These are phyloP conservation scores for Eutreptiella sp. DNA, from an alignment of 208 protist genomes.

Conservation along the genomic window DNA sequence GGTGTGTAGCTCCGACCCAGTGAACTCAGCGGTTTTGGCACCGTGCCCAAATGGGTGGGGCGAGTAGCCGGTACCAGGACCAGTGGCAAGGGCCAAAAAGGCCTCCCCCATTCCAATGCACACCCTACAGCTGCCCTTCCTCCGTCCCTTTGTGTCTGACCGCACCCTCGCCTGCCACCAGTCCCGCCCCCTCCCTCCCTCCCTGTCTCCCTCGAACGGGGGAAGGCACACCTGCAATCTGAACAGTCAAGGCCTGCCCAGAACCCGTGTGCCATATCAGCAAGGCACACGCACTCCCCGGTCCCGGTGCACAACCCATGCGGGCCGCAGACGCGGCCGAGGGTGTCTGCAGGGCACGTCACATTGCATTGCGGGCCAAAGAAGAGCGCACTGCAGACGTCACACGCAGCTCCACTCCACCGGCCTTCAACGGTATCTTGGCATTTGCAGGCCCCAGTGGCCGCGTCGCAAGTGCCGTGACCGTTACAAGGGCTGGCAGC, in stretches of 20 bases:
- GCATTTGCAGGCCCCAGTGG: slow-evolving; percentile 17
- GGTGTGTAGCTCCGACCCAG: no score
- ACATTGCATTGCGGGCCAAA: slow-evolving; percentile 16
- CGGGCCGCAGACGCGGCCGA: background rate
- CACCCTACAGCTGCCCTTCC: no score
- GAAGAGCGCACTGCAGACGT: slow-evolving; percentile 3
- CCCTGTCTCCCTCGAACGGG: no score
- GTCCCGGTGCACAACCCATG: slow-evolving; percentile 2
- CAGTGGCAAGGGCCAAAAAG: no score
- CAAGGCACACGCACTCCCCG: slow-evolving; percentile 2
- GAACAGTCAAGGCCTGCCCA: slow-evolving; percentile 11
- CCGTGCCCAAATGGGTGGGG: no score
- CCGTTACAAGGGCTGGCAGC: slow-evolving; percentile 16
- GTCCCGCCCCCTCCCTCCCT: no score
- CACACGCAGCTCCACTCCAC: slow-evolving; percentile 10
- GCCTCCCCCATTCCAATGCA: no score
- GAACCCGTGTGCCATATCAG: background rate
- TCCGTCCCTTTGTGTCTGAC: no score
- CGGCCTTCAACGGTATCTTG: background rate
- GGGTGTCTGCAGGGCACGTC: slow-evolving; percentile 18
- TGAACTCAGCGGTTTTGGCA: no score
- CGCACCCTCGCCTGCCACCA: no score
- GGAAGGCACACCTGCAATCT: background rate
- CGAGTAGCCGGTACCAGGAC: no score
- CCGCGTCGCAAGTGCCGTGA: slow-evolving; percentile 10